Conservation (phyloP, 148 eudicot genomes). For the Silene uniflora region DNA sequence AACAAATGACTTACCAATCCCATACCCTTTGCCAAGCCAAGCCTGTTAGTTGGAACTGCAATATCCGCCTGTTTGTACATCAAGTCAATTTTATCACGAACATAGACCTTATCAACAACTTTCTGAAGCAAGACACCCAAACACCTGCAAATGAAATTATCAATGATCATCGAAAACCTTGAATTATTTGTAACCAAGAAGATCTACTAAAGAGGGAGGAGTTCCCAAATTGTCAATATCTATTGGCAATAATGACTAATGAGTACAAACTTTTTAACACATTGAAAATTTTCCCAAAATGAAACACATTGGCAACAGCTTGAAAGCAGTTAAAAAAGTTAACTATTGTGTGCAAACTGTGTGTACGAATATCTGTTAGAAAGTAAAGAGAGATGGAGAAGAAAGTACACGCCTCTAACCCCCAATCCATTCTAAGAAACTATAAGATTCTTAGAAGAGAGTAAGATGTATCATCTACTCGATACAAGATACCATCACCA, state of each 20-base stretch:
- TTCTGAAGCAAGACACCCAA: constrained; percentile 91
- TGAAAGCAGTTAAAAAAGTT: not conserved
- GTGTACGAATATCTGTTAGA: not conserved
- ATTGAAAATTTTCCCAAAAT: not conserved
- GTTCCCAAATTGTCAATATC: not conserved
- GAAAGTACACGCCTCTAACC: not conserved
- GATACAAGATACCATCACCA: not conserved
- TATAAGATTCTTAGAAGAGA: not conserved
- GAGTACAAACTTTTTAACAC: not conserved
- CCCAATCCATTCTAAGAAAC: not conserved
- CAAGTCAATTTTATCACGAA: constrained; percentile 78
- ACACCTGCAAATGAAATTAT: constrained; percentile 49
- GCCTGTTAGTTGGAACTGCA: constrained; percentile 72
- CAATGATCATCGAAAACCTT: not conserved
- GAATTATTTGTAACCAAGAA: not conserved
- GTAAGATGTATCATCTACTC: not conserved
- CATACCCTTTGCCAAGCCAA: constrained; percentile 97
- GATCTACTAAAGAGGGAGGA: not conserved
- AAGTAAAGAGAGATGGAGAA: not conserved
- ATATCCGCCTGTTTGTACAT: constrained; percentile 83
- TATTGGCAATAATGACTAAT: not conserved
- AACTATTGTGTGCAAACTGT: too few relatives aligned
- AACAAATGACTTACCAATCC: constrained; percentile 61
- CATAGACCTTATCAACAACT: constrained; percentile 80
- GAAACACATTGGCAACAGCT: not conserved